Percentiles rank a stretch among this genome's conserved stretches.
Evolutionary conservation across 345 rosid genomes (phyloP).

Genomic region (Gossypium sturtianum): DNA sequence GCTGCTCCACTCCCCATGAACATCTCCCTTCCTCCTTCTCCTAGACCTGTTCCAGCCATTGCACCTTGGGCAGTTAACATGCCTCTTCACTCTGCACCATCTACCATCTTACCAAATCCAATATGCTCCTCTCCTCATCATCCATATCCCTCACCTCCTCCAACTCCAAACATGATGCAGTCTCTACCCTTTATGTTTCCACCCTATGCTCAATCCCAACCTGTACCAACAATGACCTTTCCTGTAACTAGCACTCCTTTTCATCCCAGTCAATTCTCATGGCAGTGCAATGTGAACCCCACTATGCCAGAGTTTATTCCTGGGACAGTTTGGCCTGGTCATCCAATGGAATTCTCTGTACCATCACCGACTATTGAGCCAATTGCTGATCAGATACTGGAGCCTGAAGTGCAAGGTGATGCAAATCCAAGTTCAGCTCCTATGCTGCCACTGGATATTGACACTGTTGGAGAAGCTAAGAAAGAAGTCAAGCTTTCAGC

Average conservation of each 20-base stretch:
- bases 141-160: conserved; percentile 77
- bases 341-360: conserved; percentile 59
- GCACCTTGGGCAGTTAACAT: conserved; percentile 84
- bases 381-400: conserved; percentile 40
- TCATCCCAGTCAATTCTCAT: conserved; percentile 78
- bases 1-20: conserved; percentile 55
- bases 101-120: conserved; percentile 43
- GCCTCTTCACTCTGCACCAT: conserved; percentile 68
- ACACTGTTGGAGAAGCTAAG: conserved; percentile 36
- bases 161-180: conserved; percentile 83
- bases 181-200: conserved; percentile 80
- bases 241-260: conserved; percentile 69
- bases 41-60: conserved; percentile 47
- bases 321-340: conserved; percentile 69
- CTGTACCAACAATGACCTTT: conserved; percentile 59
- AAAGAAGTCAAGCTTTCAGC: conserved; percentile 33
- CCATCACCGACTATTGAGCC: conserved; percentile 64
- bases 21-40: conserved; percentile 49
- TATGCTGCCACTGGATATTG: conserved; percentile 48
- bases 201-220: conserved; percentile 61
- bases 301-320: conserved; percentile 63
- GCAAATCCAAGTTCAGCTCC: conserved; percentile 27
- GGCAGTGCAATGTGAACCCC: conserved; percentile 65
- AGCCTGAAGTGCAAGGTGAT: conserved; percentile 35
- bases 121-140: conserved; percentile 56